A percentile compares a stretch with the other conserved stretches of the same genome.
Evolutionary conservation across 2,329 filamentous ascomycete genomes (phyloP).

Genomic region (Acephala macrosclerotiorum): DNA sequence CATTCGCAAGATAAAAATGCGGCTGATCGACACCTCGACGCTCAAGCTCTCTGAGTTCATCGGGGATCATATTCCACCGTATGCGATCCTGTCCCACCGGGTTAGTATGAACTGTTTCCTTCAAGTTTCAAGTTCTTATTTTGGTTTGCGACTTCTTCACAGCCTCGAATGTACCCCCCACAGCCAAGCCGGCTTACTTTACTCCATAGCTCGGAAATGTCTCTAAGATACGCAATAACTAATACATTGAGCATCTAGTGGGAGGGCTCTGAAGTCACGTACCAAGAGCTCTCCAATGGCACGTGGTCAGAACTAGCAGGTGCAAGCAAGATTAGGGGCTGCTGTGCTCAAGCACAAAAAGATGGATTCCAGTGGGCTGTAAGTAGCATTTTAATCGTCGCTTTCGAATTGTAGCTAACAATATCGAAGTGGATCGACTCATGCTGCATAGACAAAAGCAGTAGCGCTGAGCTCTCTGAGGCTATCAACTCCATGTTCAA

Average conservation of each 20-base stretch:
- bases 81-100: conserved; percentile 17
- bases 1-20: background rate
- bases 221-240: background rate
- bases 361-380: conserved; percentile 22
- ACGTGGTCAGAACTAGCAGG: conserved; percentile 5
- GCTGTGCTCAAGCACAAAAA: conserved; percentile 21
- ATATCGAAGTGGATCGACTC: conserved; percentile 29
- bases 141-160: background rate
- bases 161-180: background rate
- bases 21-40: conserved; percentile 9
- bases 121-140: background rate
- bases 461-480: conserved; percentile 26
- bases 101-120: background rate
- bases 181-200: background rate
- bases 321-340: conserved; percentile 22
- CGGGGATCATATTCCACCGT: conserved; percentile 4
- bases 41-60: conserved; percentile 9
- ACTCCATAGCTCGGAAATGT: background rate
- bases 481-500: conserved; percentile 23
- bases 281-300: conserved; percentile 16
- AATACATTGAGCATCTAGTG: background rate
- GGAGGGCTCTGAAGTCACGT: conserved; percentile 18
- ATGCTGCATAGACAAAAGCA: conserved; percentile 35
- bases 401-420: background rate
- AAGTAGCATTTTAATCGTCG: background rate